Conservation (phyloP, 179 eudicot genomes). For the Silene coronaria region DNA sequence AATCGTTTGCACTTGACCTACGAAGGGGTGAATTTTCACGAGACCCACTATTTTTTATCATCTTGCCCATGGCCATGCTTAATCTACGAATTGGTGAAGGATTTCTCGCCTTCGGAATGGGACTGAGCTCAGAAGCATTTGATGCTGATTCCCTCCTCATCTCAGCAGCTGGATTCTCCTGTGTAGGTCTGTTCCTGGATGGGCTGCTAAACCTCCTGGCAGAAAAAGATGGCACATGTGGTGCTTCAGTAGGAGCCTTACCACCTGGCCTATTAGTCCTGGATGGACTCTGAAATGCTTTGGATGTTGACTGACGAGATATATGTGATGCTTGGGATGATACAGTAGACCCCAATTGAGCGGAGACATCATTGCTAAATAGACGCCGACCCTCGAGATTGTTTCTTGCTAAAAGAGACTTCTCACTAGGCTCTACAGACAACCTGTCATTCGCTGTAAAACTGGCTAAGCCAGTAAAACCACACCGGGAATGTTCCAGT, state of each 20-base stretch:
- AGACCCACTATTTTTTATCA: constrained; percentile 42
- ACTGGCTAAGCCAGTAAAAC: constrained; percentile 17
- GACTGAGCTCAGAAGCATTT: constrained; percentile 21
- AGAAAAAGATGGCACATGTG: constrained; percentile 27
- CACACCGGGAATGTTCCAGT: constrained; percentile 21
- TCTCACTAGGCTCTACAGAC: constrained; percentile 27
- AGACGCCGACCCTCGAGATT: constrained; percentile 23
- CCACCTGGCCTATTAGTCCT: constrained; percentile 16
- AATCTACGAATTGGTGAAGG: constrained; percentile 64
- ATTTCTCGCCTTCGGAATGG: constrained; percentile 37
- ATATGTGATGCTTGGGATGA: constrained; percentile 16
- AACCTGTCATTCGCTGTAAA: constrained; percentile 24
- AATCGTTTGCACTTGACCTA: constrained; percentile 33
- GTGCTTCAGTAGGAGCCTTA: constrained; percentile 26
- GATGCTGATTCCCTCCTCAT: constrained; percentile 22
- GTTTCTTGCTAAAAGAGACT: constrained; percentile 29
- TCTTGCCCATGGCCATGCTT: constrained; percentile 43
- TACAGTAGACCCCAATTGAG: constrained; percentile 18
- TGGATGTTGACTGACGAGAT: constrained; percentile 21
- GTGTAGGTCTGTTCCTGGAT: constrained; percentile 32
- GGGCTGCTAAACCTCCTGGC: constrained; percentile 34
- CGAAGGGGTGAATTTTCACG: constrained; percentile 42
- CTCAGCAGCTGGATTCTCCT: constrained; percentile 32
- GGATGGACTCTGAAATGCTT: constrained; percentile 19
- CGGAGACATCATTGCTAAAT: constrained; percentile 23